phyloP scores from a whole-genome alignment of 2,329 filamentous ascomycete genomes.

The Claviceps sp. region DNA sequence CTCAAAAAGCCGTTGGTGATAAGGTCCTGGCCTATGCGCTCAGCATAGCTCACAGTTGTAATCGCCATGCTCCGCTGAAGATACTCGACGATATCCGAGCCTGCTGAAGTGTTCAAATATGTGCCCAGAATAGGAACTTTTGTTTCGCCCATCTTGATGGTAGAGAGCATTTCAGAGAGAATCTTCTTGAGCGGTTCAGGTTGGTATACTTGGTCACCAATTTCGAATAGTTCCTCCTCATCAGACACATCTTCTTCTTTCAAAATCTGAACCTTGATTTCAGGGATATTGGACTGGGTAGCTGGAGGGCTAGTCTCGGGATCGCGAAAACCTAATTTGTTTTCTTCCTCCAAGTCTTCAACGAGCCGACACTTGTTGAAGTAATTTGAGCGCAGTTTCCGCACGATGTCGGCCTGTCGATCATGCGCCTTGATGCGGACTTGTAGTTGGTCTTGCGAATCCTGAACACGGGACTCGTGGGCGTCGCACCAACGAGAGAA shows the following conservation, averaged over 20 bases:
- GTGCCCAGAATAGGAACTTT: conserved; percentile 94
- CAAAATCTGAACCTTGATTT: conserved; percentile 74
- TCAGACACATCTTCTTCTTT: conserved; percentile 47
- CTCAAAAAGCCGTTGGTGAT: conserved; percentile 76
- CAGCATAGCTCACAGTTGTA: conserved; percentile 76
- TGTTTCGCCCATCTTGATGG: conserved; percentile 74
- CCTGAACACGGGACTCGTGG: conserved; percentile 80
- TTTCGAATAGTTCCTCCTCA: conserved; percentile 71
- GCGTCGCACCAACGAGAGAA: conserved; percentile 95
- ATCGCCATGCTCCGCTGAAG: conserved; percentile 79
- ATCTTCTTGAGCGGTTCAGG: conserved; percentile 87
- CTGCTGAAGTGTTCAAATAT: conserved; percentile 84
- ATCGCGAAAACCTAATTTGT: conserved; percentile 93
- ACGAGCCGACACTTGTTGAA: conserved; percentile 98
- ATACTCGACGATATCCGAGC: conserved; percentile 91
- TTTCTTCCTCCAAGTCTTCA: conserved; percentile 95
- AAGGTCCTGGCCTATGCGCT: conserved; percentile 89
- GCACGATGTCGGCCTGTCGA: conserved; percentile 76
- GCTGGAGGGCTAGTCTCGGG: conserved; percentile 57
- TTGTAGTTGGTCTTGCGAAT: conserved; percentile 91
- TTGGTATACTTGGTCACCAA: conserved; percentile 78
- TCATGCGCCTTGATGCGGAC: conserved; percentile 83
- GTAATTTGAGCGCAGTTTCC: conserved; percentile 89
- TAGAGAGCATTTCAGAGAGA: conserved; percentile 71
- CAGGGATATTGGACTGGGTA: conserved; percentile 46